Conservation (phyloP, 140 eudicot species). For the Oenanthe javanica region DNA sequence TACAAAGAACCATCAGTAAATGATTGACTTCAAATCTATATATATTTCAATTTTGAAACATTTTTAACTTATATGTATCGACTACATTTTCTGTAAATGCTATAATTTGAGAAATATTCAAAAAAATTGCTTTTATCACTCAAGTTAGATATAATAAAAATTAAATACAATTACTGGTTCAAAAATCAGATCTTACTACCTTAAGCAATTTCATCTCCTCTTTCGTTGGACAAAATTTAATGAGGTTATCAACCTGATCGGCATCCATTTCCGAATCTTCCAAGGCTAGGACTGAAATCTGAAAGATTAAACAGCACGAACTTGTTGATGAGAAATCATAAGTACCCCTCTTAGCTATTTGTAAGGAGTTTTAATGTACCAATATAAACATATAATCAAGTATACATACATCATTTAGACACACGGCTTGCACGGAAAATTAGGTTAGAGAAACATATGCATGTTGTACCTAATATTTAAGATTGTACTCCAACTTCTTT, state of each 20-base stretch:
- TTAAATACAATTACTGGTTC: background rate
- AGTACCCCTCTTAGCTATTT: background rate
- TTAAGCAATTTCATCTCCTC: constrained; percentile 48
- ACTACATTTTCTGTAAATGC: background rate
- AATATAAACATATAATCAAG: background rate
- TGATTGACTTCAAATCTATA: background rate
- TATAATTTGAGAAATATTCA: background rate
- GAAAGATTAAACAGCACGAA: constrained; percentile 21
- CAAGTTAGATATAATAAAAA: background rate
- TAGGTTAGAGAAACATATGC: background rate
- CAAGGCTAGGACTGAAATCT: constrained; percentile 45
- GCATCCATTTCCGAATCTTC: constrained; percentile 43
- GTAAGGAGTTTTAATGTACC: background rate
- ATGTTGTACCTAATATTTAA: background rate
- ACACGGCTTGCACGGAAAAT: background rate
- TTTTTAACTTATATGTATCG: background rate
- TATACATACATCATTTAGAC: background rate
- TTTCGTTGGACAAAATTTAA: constrained; percentile 58
- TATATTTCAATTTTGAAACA: background rate
- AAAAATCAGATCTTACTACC: constrained; percentile 15
- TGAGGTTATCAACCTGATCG: constrained; percentile 59
- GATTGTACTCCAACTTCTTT: background rate
- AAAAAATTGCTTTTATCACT: background rate
- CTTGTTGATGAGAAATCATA: background rate
- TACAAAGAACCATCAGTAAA: constrained; percentile 16